Conservation (phyloP, 345 rosid species). For the Linum lewisii region DNA sequence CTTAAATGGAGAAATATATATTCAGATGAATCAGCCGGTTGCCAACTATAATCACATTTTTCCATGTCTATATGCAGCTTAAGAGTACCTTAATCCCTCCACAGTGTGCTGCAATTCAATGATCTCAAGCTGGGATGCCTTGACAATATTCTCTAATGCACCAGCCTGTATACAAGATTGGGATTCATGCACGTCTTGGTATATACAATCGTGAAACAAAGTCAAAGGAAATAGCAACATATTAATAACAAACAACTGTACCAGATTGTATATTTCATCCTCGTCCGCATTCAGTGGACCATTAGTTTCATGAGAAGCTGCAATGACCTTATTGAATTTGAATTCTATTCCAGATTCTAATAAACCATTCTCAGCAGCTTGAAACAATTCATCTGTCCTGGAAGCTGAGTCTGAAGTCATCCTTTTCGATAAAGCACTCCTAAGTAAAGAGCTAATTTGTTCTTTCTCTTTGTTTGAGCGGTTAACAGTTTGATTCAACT, state of each 20-base stretch:
- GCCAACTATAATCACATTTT: neutral
- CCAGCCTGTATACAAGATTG: slow-evolving; percentile 52
- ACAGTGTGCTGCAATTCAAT: slow-evolving; percentile 60
- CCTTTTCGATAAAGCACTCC: slow-evolving; percentile 80
- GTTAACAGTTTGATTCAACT: slow-evolving; percentile 60
- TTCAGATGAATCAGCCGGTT: neutral
- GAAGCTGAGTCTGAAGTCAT: slow-evolving; percentile 46
- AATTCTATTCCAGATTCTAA: slow-evolving; percentile 64
- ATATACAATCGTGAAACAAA: neutral
- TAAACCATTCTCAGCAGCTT: slow-evolving; percentile 81
- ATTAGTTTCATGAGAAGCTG: slow-evolving; percentile 22
- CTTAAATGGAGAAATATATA: slow-evolving; percentile 37
- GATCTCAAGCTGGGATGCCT: slow-evolving; percentile 86
- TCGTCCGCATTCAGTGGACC: slow-evolving; percentile 36
- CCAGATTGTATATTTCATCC: slow-evolving; percentile 80
- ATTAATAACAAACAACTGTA: slow-evolving; percentile 19
- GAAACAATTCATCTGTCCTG: slow-evolving; percentile 53
- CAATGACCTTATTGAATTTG: slow-evolving; percentile 39
- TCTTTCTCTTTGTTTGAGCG: slow-evolving; percentile 74
- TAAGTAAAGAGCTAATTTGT: slow-evolving; percentile 73
- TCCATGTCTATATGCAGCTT: neutral
- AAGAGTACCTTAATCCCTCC: slow-evolving; percentile 68
- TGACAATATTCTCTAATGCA: slow-evolving; percentile 86
- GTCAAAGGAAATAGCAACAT: slow-evolving; percentile 5
- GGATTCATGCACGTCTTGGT: slow-evolving; percentile 1